These are phyloP conservation scores for Sphaerosporella brunnea DNA, from an alignment of 495 filamentous ascomycete genomes.

Conservation along the genomic window DNA sequence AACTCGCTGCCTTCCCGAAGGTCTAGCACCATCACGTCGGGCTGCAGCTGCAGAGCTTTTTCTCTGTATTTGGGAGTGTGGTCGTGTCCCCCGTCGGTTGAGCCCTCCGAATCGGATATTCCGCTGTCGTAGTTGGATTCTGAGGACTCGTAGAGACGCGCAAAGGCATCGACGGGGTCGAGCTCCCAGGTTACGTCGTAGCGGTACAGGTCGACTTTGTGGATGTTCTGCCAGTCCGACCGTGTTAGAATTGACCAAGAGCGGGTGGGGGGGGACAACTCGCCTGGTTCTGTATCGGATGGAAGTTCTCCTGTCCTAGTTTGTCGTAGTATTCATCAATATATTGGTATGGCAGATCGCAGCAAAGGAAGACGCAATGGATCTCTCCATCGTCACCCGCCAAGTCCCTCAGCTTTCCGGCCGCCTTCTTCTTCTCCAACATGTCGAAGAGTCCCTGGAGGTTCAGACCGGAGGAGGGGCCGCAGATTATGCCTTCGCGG, in stretches of 20 bases:
- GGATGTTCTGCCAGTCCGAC: constrained; percentile 32
- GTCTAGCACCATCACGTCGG: constrained; percentile 27
- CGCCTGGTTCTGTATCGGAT: constrained; percentile 40
- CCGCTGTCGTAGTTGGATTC: constrained; percentile 3
- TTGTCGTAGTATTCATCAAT: constrained; percentile 42
- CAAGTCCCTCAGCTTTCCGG: constrained; percentile 30
- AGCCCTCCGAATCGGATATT: constrained; percentile 27
- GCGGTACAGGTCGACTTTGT: constrained; percentile 35
- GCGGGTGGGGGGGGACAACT: no score
- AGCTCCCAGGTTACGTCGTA: constrained; percentile 40
- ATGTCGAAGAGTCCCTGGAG: constrained; percentile 38
- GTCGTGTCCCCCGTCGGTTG: constrained; percentile 27
- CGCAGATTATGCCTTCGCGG: constrained; percentile 40
- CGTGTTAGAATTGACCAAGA: no score
- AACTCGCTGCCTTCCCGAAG: constrained; percentile 30
- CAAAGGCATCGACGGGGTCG: constrained; percentile 11
- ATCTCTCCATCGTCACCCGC: constrained; percentile 32
- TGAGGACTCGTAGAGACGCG: constrained; percentile 3
- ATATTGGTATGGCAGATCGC: constrained; percentile 48
- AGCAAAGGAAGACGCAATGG: constrained; percentile 43
- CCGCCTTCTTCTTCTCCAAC: constrained; percentile 33
- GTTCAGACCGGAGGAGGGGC: constrained; percentile 43
- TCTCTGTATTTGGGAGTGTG: constrained; percentile 14
- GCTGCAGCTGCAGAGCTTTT: constrained; percentile 9
- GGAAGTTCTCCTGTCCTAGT: constrained; percentile 35